These are phyloP conservation scores for Candida maesae DNA, from an alignment of 805 yeast genomes.

Conservation along the genomic window DNA sequence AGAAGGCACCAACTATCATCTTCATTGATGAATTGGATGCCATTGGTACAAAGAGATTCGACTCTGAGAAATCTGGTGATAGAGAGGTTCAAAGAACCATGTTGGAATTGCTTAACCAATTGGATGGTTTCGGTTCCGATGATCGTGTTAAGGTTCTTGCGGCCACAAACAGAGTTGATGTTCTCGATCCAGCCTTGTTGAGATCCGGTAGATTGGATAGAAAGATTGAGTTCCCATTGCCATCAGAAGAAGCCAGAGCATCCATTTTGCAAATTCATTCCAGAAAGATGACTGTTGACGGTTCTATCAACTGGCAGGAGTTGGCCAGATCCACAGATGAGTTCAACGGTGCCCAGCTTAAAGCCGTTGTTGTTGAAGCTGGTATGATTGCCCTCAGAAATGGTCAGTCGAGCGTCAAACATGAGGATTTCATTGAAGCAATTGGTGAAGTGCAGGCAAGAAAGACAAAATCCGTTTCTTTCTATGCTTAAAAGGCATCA, in stretches of 20 bases:
- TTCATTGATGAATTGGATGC: slow-evolving; percentile 98
- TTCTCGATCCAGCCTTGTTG: slow-evolving; percentile 94
- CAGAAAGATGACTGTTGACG: slow-evolving; percentile 91
- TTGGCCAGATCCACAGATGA: slow-evolving; percentile 97
- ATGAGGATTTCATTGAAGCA: slow-evolving; percentile 98
- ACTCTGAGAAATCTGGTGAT: slow-evolving; percentile 95
- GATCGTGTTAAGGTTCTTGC: slow-evolving; percentile 97
- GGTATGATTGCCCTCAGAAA: slow-evolving; percentile 99
- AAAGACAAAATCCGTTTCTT: slow-evolving; percentile 90
- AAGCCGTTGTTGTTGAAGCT: slow-evolving; percentile 98
- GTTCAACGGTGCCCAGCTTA: slow-evolving; percentile 97
- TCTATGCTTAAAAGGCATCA: slow-evolving; percentile 62
- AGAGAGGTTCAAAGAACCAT: slow-evolving; percentile 98
- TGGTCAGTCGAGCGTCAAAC: slow-evolving; percentile 87
- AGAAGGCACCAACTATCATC: slow-evolving; percentile 96
- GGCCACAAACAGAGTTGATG: slow-evolving; percentile 98
- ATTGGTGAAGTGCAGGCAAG: slow-evolving; percentile 98
- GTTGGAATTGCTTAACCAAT: slow-evolving; percentile 94
- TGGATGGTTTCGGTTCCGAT: slow-evolving; percentile 97
- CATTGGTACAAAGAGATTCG: slow-evolving; percentile 97
- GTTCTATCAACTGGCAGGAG: slow-evolving; percentile 94
- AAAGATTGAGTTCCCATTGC: slow-evolving; percentile 96
- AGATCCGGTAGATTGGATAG: slow-evolving; percentile 98
- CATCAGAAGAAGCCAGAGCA: slow-evolving; percentile 96
- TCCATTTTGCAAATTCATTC: slow-evolving; percentile 96